Percentiles rank a stretch among this genome's conserved stretches.
These are phyloP conservation scores for Ceratocystis ficicola DNA, from an alignment of 2,329 filamentous ascomycete species.

Conservation along the genomic window DNA sequence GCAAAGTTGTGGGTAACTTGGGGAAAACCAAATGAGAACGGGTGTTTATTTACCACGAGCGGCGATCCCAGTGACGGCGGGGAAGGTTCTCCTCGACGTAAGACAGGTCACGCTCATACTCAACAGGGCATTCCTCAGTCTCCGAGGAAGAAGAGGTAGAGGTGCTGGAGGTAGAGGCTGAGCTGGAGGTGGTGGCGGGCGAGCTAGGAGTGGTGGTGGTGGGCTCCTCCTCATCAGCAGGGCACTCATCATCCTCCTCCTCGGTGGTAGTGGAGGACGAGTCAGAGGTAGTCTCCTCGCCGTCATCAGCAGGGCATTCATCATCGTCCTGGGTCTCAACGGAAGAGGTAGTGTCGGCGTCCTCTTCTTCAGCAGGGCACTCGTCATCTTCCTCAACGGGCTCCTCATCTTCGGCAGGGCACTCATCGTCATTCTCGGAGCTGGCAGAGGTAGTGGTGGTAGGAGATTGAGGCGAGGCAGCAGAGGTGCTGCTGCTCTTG, in stretches of 20 bases:
- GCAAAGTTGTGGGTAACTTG: neutral
- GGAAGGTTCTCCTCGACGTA: slow-evolving; percentile 10
- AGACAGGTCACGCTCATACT: slow-evolving; percentile 18
- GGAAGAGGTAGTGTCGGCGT: neutral
- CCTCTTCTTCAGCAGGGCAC: slow-evolving; percentile 12
- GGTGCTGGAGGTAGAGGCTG: neutral
- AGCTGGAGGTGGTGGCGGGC: neutral
- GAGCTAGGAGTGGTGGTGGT: slow-evolving; percentile 10
- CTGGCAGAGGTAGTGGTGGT: neutral
- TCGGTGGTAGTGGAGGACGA: neutral
- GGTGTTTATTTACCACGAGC: slow-evolving; percentile 17
- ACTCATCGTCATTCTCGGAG: neutral
- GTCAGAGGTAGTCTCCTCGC: neutral
- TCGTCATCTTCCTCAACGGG: slow-evolving; percentile 5
- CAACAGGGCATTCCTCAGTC: slow-evolving; percentile 6
- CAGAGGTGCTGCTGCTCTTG: neutral
- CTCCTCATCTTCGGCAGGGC: slow-evolving; percentile 13
- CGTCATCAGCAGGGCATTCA: slow-evolving; percentile 10
- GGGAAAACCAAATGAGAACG: neutral
- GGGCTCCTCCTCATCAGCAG: slow-evolving; percentile 1
- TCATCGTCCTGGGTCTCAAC: slow-evolving; percentile 2
- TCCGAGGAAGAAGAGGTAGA: neutral
- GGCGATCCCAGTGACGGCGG: slow-evolving; percentile 20
- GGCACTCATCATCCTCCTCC: slow-evolving; percentile 15
- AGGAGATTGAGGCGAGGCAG: neutral